Conservation (phyloP, 306 rosid genomes). For the Vachellia collinsii region DNA sequence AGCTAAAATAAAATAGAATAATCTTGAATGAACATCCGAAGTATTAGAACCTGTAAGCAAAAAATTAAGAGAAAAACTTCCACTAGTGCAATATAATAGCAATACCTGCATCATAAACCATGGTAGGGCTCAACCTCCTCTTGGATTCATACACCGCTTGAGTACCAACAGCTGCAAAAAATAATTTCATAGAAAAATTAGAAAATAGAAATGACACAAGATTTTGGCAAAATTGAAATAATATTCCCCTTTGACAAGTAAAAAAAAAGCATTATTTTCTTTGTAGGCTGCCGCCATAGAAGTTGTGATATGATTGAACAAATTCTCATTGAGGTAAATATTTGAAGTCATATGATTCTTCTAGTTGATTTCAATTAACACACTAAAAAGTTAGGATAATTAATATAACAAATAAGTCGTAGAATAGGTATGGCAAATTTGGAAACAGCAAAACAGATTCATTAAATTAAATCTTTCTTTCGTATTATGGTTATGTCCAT, state of each 20-base stretch:
- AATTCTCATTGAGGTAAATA: background rate
- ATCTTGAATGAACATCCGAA: background rate
- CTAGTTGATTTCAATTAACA: background rate
- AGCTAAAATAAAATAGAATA: too few relatives aligned
- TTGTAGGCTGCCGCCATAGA: background rate
- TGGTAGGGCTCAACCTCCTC: background rate
- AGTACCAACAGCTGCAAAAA: background rate
- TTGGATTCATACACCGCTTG: background rate
- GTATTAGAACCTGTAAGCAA: background rate
- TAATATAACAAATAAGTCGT: background rate
- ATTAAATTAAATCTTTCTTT: background rate
- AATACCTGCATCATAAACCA: background rate
- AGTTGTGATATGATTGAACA: background rate
- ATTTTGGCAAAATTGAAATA: background rate
- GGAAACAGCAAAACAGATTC: background rate
- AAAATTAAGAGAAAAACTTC: background rate
- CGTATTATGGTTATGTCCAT: background rate
- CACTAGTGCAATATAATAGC: too few relatives aligned
- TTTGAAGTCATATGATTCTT: background rate
- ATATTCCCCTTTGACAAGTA: too few relatives aligned
- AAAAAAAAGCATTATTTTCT: background rate
- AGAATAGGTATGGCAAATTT: background rate
- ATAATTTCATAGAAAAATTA: too few relatives aligned
- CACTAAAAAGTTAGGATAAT: background rate
- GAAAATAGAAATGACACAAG: background rate